Percentiles rank a stretch among this genome's conserved stretches.
Conservation (phyloP, 345 rosid species). For the Arabis hirsuta region DNA sequence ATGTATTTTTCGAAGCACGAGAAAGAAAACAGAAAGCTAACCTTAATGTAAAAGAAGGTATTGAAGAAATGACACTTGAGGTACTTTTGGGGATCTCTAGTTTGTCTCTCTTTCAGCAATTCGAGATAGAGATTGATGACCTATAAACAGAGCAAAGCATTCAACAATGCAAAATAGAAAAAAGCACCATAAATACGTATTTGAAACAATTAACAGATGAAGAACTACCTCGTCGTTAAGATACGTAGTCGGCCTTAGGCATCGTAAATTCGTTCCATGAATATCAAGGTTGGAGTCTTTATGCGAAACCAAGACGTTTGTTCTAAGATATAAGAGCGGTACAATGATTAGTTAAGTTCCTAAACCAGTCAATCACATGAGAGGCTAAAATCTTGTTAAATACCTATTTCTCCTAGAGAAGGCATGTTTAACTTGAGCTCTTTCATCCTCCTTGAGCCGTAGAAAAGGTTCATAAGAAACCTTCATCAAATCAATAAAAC, state of each 20-base stretch:
- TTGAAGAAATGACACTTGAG: constrained; percentile 89
- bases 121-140: constrained; percentile 84
- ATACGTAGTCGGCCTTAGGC: constrained; percentile 71
- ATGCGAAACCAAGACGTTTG: constrained; percentile 59
- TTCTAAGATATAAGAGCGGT: constrained; percentile 47
- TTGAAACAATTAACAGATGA: background rate
- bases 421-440: constrained; percentile 55
- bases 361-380: constrained; percentile 7
- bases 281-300: constrained; percentile 63
- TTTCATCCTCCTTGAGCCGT: constrained; percentile 70
- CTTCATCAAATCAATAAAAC: constrained; percentile 44
- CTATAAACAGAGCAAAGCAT: constrained; percentile 45
- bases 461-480: constrained; percentile 58
- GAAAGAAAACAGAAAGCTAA: constrained; percentile 31
- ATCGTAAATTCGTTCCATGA: constrained; percentile 62
- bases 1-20: no score
- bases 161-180: background rate
- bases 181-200: background rate
- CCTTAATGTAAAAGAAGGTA: constrained; percentile 93
- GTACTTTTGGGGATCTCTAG: constrained; percentile 72
- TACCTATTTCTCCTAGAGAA: constrained; percentile 60
- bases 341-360: constrained; percentile 10
- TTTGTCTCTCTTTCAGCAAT: constrained; percentile 90
- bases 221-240: constrained; percentile 82
- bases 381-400: constrained; percentile 2